A percentile compares a stretch with the other conserved stretches of the same genome.
Conservation (phyloP, 768 basidiomycete species). For the Agrocybe pediades region DNA sequence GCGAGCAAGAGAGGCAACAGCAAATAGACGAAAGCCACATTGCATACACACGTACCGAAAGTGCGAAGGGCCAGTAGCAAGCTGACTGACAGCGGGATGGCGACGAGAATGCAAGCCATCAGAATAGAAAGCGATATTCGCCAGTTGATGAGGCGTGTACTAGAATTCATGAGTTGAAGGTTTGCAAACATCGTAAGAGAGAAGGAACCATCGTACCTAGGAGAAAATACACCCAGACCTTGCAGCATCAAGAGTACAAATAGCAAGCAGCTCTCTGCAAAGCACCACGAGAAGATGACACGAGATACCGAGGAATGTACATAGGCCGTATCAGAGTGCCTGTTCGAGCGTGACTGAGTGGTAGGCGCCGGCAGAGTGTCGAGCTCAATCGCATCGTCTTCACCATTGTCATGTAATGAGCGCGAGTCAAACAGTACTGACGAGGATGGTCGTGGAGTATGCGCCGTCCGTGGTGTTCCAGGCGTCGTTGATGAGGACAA, state of each 20-base stretch:
- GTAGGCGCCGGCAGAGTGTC: constrained; percentile 40
- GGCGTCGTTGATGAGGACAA: constrained; percentile 34
- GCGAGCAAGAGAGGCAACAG: background rate
- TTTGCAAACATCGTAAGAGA: background rate
- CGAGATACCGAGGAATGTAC: constrained; percentile 61
- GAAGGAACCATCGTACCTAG: constrained; percentile 44
- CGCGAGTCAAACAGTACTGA: constrained; percentile 3
- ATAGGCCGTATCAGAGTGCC: constrained; percentile 16
- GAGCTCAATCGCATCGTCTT: constrained; percentile 40
- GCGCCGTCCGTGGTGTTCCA: constrained; percentile 15
- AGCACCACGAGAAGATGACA: constrained; percentile 65
- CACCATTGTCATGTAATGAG: constrained; percentile 1
- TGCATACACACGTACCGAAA: constrained; percentile 29
- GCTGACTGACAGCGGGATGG: constrained; percentile 66
- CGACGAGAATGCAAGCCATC: constrained; percentile 59
- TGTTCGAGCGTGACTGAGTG: constrained; percentile 26
- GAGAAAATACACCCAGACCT: constrained; percentile 52
- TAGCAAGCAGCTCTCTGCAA: constrained; percentile 74
- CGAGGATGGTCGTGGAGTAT: background rate
- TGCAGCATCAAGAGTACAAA: constrained; percentile 78
- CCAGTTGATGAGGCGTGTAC: constrained; percentile 71
- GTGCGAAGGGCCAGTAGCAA: constrained; percentile 51
- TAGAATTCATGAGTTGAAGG: constrained; percentile 25
- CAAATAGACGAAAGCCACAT: background rate
- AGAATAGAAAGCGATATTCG: constrained; percentile 62